Conservation (phyloP, 768 basidiomycete species). For the Obba rivulosa region DNA sequence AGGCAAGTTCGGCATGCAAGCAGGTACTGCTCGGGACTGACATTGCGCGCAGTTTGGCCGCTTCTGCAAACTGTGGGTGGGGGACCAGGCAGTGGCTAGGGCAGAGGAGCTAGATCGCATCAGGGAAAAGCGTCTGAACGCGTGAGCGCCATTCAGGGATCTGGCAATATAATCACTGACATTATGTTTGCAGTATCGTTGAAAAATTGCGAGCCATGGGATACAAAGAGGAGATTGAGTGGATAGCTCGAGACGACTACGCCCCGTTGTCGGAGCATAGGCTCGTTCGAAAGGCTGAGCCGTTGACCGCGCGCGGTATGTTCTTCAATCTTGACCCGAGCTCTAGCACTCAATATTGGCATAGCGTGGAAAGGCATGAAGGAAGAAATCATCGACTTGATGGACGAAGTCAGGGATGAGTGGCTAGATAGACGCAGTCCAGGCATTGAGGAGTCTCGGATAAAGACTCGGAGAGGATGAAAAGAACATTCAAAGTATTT, state of each 20-base stretch:
- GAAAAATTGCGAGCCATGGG: slow-evolving; percentile 3
- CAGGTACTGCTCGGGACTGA: too few species aligned
- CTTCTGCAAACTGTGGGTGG: too few species aligned
- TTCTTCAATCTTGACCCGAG: not conserved
- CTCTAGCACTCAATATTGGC: not conserved
- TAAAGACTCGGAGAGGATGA: too few species aligned
- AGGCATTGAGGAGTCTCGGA: too few species aligned
- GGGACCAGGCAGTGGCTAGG: too few species aligned
- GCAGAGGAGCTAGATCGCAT: too few species aligned
- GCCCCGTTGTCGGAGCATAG: not conserved
- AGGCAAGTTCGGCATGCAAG: too few species aligned
- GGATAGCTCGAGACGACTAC: not conserved
- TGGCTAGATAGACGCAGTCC: too few species aligned
- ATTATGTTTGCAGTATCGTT: slow-evolving; percentile 1
- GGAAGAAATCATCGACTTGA: not conserved
- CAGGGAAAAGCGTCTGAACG: too few species aligned
- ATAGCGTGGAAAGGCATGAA: slow-evolving; percentile 6
- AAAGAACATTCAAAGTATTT: too few species aligned
- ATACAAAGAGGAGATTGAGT: slow-evolving; percentile 6
- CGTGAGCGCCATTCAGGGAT: too few species aligned
- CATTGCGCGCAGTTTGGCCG: too few species aligned
- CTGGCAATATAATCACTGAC: not conserved
- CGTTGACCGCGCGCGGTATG: slow-evolving; percentile 9
- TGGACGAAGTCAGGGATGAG: not conserved
- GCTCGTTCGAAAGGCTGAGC: slow-evolving; percentile 8